A percentile compares a stretch with the other conserved stretches of the same genome.
Evolutionary conservation across 2,329 filamentous ascomycete species (phyloP).

Genomic region (Hypocrella siamensis): DNA sequence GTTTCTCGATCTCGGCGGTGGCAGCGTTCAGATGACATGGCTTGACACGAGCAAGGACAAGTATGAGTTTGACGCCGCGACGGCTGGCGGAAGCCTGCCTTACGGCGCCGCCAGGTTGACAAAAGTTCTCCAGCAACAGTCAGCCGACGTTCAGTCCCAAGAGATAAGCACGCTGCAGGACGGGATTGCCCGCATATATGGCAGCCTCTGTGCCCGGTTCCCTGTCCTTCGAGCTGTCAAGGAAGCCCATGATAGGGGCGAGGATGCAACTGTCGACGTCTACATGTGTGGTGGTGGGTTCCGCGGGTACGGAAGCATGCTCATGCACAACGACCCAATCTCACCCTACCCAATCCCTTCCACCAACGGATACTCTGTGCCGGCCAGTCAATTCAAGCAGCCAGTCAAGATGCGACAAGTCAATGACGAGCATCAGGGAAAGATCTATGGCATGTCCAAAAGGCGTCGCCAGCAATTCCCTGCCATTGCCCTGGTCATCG

Average conservation of each 20-base stretch:
- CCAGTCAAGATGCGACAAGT: constrained; percentile 33
- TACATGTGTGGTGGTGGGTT: constrained; percentile 87
- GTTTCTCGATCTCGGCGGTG: constrained; percentile 76
- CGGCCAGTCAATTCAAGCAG: constrained; percentile 41
- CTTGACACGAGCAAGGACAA: constrained; percentile 30
- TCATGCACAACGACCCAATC: constrained; percentile 63
- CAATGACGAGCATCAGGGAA: constrained; percentile 33
- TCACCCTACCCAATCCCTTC: constrained; percentile 71
- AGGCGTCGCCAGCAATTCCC: constrained; percentile 68
- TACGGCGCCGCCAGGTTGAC: constrained; percentile 45
- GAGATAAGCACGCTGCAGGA: constrained; percentile 38
- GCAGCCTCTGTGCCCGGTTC: constrained; percentile 31
- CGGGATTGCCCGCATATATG: constrained; percentile 45
- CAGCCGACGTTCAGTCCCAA: constrained; percentile 22
- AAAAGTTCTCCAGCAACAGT: constrained; percentile 26
- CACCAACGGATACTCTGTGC: constrained; percentile 62
- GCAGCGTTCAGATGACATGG: constrained; percentile 50
- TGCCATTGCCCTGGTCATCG: constrained; percentile 68
- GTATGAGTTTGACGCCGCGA: constrained; percentile 39
- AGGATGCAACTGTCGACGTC: constrained; percentile 40
- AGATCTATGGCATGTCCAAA: constrained; percentile 65
- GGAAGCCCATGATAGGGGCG: constrained; percentile 17
- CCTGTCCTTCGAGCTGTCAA: constrained; percentile 27
- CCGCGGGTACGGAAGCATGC: constrained; percentile 75
- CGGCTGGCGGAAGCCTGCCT: constrained; percentile 39